Percentiles rank a stretch among this genome's conserved stretches.
phyloP scores from a whole-genome alignment of 208 protist genomes.

The Crithidia fasciculata region DNA sequence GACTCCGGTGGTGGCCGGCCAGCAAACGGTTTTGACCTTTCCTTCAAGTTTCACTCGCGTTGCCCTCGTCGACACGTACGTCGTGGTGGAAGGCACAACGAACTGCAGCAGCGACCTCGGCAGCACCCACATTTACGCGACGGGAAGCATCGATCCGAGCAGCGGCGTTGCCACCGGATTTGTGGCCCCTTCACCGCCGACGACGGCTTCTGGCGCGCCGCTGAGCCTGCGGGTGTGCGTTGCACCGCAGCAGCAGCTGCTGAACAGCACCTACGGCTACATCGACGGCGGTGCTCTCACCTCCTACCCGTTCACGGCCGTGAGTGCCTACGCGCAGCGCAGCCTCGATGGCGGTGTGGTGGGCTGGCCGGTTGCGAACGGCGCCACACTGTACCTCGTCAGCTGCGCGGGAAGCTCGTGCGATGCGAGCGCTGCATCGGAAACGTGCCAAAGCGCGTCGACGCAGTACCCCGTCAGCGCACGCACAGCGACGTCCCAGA shows the following conservation, averaged over 20 bases:
- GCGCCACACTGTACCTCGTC: constrained; percentile 43
- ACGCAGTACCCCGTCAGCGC: constrained; percentile 37
- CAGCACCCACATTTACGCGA: background rate
- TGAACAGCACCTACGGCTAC: constrained; percentile 37
- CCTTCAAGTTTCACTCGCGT: constrained; percentile 3
- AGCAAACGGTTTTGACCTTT: background rate
- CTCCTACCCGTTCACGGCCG: constrained; percentile 30
- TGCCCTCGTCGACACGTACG: constrained; percentile 11
- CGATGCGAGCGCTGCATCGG: constrained; percentile 6
- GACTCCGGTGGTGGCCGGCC: constrained; percentile 1
- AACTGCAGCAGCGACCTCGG: constrained; percentile 8
- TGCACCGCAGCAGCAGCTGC: constrained; percentile 12
- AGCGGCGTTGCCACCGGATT: constrained; percentile 33
- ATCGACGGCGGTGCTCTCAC: constrained; percentile 40
- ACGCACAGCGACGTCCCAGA: constrained; percentile 13
- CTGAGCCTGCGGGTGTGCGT: constrained; percentile 37
- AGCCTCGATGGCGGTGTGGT: constrained; percentile 34
- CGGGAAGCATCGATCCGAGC: constrained; percentile 3
- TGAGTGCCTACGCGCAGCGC: constrained; percentile 9
- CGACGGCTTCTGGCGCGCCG: background rate
- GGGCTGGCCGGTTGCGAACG: constrained; percentile 38
- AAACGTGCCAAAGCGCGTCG: constrained; percentile 24
- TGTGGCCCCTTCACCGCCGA: constrained; percentile 11
- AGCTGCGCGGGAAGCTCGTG: constrained; percentile 31
- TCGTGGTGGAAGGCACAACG: constrained; percentile 1